Evolutionary conservation across 2,329 filamentous ascomycete genomes (phyloP).

Genomic region (Lanzia echinophila): DNA sequence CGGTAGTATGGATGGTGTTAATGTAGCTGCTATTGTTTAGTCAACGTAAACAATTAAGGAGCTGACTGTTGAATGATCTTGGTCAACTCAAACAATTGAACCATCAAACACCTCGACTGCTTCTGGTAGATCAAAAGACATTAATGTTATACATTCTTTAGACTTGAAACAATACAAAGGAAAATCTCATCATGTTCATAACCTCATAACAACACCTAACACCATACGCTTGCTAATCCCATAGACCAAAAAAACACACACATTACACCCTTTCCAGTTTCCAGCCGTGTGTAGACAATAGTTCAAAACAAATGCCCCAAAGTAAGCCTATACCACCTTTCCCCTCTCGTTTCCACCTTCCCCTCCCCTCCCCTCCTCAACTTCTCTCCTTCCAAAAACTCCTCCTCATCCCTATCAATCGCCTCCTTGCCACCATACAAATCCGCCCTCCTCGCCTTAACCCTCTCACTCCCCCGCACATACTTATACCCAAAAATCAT

Average conservation of each 20-base stretch:
- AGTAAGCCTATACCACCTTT: neutral
- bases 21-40: too few relatives aligned
- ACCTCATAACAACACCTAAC: neutral
- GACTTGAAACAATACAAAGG: too few relatives aligned
- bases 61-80: too few relatives aligned
- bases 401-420: constrained; percentile 53
- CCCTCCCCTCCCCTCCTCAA: constrained; percentile 9
- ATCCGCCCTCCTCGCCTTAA: constrained; percentile 46
- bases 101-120: too few relatives aligned
- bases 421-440: constrained; percentile 51
- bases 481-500: constrained; percentile 52
- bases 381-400: constrained; percentile 18
- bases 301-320: neutral
- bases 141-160: too few relatives aligned
- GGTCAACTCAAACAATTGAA: too few relatives aligned
- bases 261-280: too few relatives aligned
- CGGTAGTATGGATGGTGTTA: too few relatives aligned
- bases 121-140: too few relatives aligned
- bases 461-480: constrained; percentile 34
- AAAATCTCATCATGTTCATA: too few relatives aligned
- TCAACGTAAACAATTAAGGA: too few relatives aligned
- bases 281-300: neutral
- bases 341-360: neutral
- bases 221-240: neutral
- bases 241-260: neutral